Evolutionary conservation across 495 filamentous ascomycete species (phyloP), one percentile per base, ranked within the genome.

Genomic region (Collariella sp.): DNA sequence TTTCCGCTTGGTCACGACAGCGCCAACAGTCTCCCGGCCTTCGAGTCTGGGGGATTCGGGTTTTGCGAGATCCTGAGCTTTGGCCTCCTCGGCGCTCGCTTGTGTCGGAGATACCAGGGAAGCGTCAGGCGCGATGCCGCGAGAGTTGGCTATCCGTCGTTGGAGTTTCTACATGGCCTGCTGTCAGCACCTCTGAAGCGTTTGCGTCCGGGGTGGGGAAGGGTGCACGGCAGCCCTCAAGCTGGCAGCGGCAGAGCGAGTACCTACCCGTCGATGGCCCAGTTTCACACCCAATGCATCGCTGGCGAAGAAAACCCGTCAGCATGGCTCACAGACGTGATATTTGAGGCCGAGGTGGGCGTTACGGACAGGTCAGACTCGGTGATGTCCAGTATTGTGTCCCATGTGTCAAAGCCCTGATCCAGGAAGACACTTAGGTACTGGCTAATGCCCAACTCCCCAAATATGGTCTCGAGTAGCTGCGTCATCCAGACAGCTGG

Each of bases 351-450:
- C 19, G 36, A 26, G 19, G 12, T 43, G 18, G 15, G 10, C 18
- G n/a, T 26, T 24, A 58, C 83, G 67, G 72, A 87, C 81, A 90
- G 73, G 67, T 90, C 86, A 36, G 85, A 83, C 67, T 90, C 86
- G 41, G 84, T 88, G 43, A 90, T 88, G 49, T 89, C 86, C 48
- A 87, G 70, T 40, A 89, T 78, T 5, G 84, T 87, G 34, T 89
- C 84, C 86, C 86, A 90, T 35, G 81, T 82, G 67, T 90, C 86
- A 62, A 90, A 90, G 18, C 86, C 86, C 64, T 88, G 85, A 16
- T 83, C 80, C 23, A 86, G 63, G 58, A 90, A 85, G 55, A 66
- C 65, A 50, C 83, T 75, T 51, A 86, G 76, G 66, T 90, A 90
- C 65, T 87, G 82, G 66, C 75, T 72, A 63, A 90, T 79, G 58